Evolutionary conservation across 129 eudicot genomes (phyloP).

Genomic region (Artemisia tridentata): DNA sequence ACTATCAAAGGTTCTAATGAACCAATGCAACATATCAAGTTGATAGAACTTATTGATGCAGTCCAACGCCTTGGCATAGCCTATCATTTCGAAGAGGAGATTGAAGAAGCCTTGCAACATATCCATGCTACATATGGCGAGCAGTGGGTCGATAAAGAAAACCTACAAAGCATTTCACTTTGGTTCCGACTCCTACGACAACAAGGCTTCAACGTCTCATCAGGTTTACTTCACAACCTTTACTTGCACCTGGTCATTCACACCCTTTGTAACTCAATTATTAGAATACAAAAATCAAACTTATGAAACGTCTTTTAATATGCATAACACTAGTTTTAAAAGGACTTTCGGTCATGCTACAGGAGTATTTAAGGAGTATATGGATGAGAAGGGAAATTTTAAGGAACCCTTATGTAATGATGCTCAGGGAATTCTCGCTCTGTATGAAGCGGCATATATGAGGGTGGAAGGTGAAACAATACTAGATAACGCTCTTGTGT

Average conservation of each 20-base stretch:
- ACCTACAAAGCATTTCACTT: slow-evolving; percentile 5
- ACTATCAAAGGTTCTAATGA: neutral
- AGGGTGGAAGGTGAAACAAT: slow-evolving; percentile 9
- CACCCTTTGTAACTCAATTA: neutral
- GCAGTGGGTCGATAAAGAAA: neutral
- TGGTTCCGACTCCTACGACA: slow-evolving; percentile 13
- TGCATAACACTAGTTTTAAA: neutral
- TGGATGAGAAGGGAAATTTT: neutral
- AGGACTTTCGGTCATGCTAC: neutral
- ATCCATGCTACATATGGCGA: neutral
- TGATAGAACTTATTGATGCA: neutral
- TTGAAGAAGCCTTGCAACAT: slow-evolving; percentile 9
- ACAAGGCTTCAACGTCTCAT: slow-evolving; percentile 10
- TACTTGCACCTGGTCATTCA: neutral
- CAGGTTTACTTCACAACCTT: neutral
- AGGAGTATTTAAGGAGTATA: neutral
- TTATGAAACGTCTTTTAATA: neutral
- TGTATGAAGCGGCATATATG: slow-evolving; percentile 4
- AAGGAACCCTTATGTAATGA: neutral
- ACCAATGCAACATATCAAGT: neutral
- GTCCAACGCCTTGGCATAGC: slow-evolving; percentile 13
- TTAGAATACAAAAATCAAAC: neutral
- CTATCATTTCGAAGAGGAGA: slow-evolving; percentile 11
- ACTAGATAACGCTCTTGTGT: neutral
- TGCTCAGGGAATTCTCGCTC: neutral